Evolutionary conservation across 805 yeast species (phyloP).

Genomic region (Metschnikowia anglica): DNA sequence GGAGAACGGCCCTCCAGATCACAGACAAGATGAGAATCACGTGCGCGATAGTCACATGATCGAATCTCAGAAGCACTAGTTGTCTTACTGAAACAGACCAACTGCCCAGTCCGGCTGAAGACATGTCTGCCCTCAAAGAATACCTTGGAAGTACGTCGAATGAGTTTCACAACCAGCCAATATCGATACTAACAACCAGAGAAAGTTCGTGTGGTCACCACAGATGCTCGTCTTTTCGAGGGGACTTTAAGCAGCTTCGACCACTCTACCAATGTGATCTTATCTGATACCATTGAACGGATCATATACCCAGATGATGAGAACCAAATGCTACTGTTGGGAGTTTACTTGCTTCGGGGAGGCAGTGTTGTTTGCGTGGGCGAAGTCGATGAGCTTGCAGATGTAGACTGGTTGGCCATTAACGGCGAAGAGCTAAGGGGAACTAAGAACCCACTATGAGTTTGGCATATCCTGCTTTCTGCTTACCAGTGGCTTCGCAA

Average conservation of each 20-base stretch:
- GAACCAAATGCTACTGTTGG: slow-evolving; percentile 44
- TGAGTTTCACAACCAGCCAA: neutral
- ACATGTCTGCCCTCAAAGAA: slow-evolving; percentile 33
- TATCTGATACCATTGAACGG: slow-evolving; percentile 52
- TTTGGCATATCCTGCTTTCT: too few relatives aligned
- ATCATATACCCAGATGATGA: slow-evolving; percentile 44
- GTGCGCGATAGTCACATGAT: too few relatives aligned
- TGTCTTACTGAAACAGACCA: too few relatives aligned
- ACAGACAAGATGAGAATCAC: too few relatives aligned
- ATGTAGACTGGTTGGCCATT: slow-evolving; percentile 42
- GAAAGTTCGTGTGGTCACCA: slow-evolving; percentile 53
- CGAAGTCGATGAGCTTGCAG: slow-evolving; percentile 45
- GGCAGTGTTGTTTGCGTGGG: slow-evolving; percentile 60
- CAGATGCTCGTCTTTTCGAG: slow-evolving; percentile 54
- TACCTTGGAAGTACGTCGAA: slow-evolving; percentile 34
- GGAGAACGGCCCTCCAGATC: too few relatives aligned
- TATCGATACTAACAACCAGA: slow-evolving; percentile 29
- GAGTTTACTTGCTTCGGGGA: slow-evolving; percentile 56
- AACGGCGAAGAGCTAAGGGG: slow-evolving; percentile 34
- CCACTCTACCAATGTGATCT: slow-evolving; percentile 58
- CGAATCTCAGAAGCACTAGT: too few relatives aligned
- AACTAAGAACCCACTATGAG: slow-evolving; percentile 40
- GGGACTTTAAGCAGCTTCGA: slow-evolving; percentile 58
- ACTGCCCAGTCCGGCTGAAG: too few relatives aligned
- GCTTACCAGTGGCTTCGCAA: too few relatives aligned